phyloP scores from a whole-genome alignment of 805 yeast species.

The Brettanomyces nanus region DNA sequence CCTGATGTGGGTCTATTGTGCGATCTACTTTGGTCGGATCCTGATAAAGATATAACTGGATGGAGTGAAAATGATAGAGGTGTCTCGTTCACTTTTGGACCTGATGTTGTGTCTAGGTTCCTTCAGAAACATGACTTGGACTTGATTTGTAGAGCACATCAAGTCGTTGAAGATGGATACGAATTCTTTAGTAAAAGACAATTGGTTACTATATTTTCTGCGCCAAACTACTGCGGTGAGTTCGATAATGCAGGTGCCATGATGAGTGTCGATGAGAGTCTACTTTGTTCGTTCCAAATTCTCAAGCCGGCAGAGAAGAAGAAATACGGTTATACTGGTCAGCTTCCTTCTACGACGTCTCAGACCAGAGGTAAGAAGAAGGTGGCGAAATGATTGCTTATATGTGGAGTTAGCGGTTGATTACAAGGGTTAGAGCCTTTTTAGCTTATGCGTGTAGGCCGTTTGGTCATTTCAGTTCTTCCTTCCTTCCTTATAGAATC shows the following conservation, averaged over 20 bases:
- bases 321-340: constrained; percentile 37
- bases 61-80: constrained; percentile 99
- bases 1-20: constrained; percentile 96
- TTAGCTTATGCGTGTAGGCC: no score
- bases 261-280: constrained; percentile 98
- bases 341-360: constrained; percentile 15
- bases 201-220: constrained; percentile 88
- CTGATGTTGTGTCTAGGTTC: constrained; percentile 94
- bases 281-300: constrained; percentile 92
- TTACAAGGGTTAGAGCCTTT: no score
- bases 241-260: constrained; percentile 99
- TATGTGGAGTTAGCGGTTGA: no score
- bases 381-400: constrained; percentile 16
- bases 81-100: constrained; percentile 99
- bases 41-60: constrained; percentile 96
- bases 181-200: constrained; percentile 96
- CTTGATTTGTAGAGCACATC: constrained; percentile 96
- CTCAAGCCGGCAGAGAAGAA: constrained; percentile 97
- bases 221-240: constrained; percentile 98
- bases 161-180: constrained; percentile 98
- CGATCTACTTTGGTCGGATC: constrained; percentile 97
- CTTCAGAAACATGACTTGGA: constrained; percentile 97
- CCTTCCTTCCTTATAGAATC: no score
- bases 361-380: constrained; percentile 22
- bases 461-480: no score